A percentile compares a stretch with the other conserved stretches of the same genome.
phyloP scores from a whole-genome alignment of 2,329 filamentous ascomycete genomes.

The Xylaria sp. region DNA sequence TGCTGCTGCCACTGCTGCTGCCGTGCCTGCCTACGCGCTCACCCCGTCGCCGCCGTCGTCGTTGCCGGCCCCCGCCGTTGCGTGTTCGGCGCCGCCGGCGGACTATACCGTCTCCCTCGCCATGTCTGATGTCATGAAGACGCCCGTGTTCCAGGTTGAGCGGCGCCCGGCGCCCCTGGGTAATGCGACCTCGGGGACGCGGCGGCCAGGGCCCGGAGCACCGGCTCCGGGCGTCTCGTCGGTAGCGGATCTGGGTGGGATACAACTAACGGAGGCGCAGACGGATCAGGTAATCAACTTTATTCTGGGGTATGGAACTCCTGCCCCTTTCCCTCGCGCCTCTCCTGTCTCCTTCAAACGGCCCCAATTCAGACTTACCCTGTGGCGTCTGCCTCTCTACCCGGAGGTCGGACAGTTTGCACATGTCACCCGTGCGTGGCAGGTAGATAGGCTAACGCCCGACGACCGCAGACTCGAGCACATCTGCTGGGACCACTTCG shows the following conservation, averaged over 20 bases:
- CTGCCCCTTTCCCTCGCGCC: background rate
- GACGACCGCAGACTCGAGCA: conserved; percentile 49
- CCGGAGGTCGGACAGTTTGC: too few species aligned
- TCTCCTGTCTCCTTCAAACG: background rate
- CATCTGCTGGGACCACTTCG: conserved; percentile 55
- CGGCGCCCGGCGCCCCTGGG: conserved; percentile 21
- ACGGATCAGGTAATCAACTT: conserved; percentile 55
- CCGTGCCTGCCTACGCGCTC: background rate
- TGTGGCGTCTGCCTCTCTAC: background rate
- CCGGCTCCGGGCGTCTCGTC: background rate
- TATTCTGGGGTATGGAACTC: conserved; percentile 51
- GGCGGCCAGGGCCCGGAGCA: background rate
- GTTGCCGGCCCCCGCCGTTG: conserved; percentile 1
- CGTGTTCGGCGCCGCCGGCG: background rate
- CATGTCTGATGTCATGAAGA: conserved; percentile 45
- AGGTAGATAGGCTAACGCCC: background rate
- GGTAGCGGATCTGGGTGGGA: conserved; percentile 5
- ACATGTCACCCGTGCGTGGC: too few species aligned
- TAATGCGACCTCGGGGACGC: conserved; percentile 1
- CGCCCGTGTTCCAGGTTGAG: conserved; percentile 48
- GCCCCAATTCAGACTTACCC: background rate
- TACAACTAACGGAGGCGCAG: conserved; percentile 40
- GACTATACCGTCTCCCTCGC: conserved; percentile 41
- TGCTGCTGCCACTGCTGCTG: background rate
- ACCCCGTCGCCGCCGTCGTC: conserved; percentile 4